Conservation (phyloP, 129 eudicot genomes). For the Erigeron canadensis region DNA sequence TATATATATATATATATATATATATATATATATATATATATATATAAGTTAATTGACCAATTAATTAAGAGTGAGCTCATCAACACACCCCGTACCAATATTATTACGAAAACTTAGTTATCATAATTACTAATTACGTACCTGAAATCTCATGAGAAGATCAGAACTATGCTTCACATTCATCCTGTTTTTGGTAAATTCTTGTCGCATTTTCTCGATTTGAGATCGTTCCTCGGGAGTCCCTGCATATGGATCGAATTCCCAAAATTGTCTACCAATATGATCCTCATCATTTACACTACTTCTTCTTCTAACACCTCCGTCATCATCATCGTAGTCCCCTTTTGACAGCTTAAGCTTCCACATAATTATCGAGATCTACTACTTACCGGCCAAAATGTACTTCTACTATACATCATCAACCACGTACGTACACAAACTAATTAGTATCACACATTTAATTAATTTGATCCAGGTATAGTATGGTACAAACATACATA, state of each 20-base stretch:
- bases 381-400: too few relatives aligned
- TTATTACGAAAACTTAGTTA: too few relatives aligned
- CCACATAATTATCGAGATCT: slow-evolving; percentile 64
- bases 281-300: too few relatives aligned
- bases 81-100: too few relatives aligned
- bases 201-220: slow-evolving; percentile 40
- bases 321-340: slow-evolving; percentile 15
- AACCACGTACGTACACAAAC: too few relatives aligned
- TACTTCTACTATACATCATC: too few relatives aligned
- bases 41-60: not conserved
- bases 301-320: slow-evolving; percentile 35
- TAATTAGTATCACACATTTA: too few relatives aligned
- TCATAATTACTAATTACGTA: slow-evolving; percentile 13
- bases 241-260: slow-evolving; percentile 50
- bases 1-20: too few relatives aligned
- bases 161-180: slow-evolving; percentile 52
- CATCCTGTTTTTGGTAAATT: slow-evolving; percentile 39
- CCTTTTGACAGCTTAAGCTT: slow-evolving; percentile 51
- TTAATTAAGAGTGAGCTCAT: not conserved
- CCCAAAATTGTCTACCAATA: slow-evolving; percentile 63
- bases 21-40: not conserved
- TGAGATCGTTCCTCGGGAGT: slow-evolving; percentile 44
- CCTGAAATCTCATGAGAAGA: slow-evolving; percentile 59
- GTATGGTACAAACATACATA: too few relatives aligned
- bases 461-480: too few relatives aligned